Evolutionary conservation across 2,329 filamentous ascomycete species (phyloP), one percentile per base, ranked within the genome.

Genomic region (Chrysoporthe cubensis): DNA sequence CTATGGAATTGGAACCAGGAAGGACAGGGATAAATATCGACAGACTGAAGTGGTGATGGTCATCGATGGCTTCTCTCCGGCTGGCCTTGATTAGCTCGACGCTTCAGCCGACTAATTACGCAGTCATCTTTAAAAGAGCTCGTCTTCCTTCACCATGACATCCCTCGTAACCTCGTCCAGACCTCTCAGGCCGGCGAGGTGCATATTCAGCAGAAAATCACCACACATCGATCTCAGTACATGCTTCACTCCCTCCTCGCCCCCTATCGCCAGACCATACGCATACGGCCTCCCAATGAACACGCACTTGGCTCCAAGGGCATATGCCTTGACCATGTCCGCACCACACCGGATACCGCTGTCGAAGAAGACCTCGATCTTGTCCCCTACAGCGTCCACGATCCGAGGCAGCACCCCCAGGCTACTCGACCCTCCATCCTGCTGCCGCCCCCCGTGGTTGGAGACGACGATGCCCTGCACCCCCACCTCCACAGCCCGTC

Each of bases 401-500:
- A 69, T 67, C 1, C 44, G 62, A 1, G 68, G 65, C 14, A 69
- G 44, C 68, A 67, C 54, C 0, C 65, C 68, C 44, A 69, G 34
- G 46, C 65, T 69, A 37, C 68, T 69, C 43, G 62, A 62, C 1
- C 68, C 65, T 1, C 68, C 68, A 32, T 69, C 68, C 40, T 69
- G 68, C 68, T 69, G 68, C 48, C 68, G 37, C 2, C 90, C 90
- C 1, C 90, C 91, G 75, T 93, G 91, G 72, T 93, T 93, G 16
- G 84, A 87, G 1, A 93, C 80, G 1, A 93, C 83, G 60, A 93
- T 90, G 0, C 87, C 90, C 71, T 92, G 87, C 3, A 87, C 85
- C 0, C 88, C 89, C 14, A 83, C 74, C 63, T 90, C 83, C 46
- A 88, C 82, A 2, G 88, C 88, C 71, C 80, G 82, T 64, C 82